Percentiles rank a stretch among this genome's conserved stretches.
Conservation (phyloP, 139 green algal genomes). For the Trebouxia sp. region DNA sequence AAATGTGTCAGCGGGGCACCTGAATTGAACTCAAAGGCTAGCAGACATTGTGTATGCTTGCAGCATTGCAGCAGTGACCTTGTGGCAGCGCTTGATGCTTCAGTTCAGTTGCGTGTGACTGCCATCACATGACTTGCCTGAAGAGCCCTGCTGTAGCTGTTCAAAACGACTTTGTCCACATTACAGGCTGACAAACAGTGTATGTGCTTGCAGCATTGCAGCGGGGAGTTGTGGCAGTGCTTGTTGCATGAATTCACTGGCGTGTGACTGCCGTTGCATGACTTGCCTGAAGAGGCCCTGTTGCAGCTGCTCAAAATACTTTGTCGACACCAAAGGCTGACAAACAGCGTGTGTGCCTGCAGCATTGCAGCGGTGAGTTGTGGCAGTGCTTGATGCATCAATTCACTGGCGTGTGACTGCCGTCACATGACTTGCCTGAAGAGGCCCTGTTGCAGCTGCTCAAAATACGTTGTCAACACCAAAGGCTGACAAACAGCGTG, state of each 20-base stretch:
- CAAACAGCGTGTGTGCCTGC: too few relatives aligned
- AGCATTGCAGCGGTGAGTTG: slow-evolving; percentile 16
- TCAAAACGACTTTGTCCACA: background rate
- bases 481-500: background rate
- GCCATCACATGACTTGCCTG: too few relatives aligned
- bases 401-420: slow-evolving; percentile 25
- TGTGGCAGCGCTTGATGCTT: slow-evolving; percentile 35
- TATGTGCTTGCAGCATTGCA: slow-evolving; percentile 9
- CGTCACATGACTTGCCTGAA: slow-evolving; percentile 39
- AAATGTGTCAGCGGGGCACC: too few relatives aligned
- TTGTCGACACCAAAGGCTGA: background rate
- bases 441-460: slow-evolving; percentile 44
- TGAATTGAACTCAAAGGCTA: too few relatives aligned
- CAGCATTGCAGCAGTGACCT: slow-evolving; percentile 8
- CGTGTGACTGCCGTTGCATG: too few relatives aligned
- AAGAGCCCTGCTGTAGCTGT: too few relatives aligned
- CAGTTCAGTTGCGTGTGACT: too few relatives aligned
- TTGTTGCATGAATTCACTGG: slow-evolving; percentile 37
- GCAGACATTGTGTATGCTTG: background rate
- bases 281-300: too few relatives aligned
- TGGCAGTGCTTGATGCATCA: slow-evolving; percentile 36
- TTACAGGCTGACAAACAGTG: too few relatives aligned
- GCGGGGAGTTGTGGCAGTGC: slow-evolving; percentile 13
- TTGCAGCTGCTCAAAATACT: too few relatives aligned
- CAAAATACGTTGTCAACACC: background rate